A percentile compares a stretch with the other conserved stretches of the same genome.
Conservation (phyloP, 176 grass and related monocot species). For the Bromus sterilis region DNA sequence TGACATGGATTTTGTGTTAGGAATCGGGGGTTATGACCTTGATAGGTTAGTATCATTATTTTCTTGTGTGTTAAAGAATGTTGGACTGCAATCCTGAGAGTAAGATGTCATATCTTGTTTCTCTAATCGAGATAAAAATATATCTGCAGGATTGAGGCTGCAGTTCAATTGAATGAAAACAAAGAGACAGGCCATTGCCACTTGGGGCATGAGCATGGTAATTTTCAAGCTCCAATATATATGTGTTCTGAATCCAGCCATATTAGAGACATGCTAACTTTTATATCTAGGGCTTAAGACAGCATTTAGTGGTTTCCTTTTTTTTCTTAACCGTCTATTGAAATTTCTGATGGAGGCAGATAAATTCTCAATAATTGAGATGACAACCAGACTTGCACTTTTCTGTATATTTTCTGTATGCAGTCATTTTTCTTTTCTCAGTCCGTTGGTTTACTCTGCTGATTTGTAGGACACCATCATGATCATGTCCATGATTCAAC, state of each 20-base stretch:
- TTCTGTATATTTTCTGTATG: not conserved
- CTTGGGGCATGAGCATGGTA: slow-evolving; percentile 47
- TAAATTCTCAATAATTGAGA: not conserved
- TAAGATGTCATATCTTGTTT: not conserved
- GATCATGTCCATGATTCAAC: slow-evolving; percentile 62
- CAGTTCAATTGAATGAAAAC: slow-evolving; percentile 35
- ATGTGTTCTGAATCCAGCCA: not conserved
- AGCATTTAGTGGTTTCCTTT: not conserved
- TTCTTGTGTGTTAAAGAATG: not conserved
- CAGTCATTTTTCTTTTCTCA: not conserved
- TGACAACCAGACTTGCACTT: not conserved
- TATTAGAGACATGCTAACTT: not conserved
- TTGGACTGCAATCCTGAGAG: not conserved
- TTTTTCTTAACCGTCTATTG: not conserved
- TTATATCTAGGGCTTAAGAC: not conserved
- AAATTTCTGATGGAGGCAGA: not conserved
- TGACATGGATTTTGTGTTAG: slow-evolving; percentile 73
- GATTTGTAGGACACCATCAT: slow-evolving; percentile 43
- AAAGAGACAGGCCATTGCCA: slow-evolving; percentile 28
- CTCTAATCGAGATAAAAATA: not conserved
- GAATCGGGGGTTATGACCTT: slow-evolving; percentile 68
- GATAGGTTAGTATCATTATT: slow-evolving; percentile 24
- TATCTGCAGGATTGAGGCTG: slow-evolving; percentile 47
- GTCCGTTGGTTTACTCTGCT: slow-evolving; percentile 6
- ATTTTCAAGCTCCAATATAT: not conserved